Evolutionary conservation across 75 land plant genomes (phyloP).

Genomic region (Pseudotsuga menziesii): DNA sequence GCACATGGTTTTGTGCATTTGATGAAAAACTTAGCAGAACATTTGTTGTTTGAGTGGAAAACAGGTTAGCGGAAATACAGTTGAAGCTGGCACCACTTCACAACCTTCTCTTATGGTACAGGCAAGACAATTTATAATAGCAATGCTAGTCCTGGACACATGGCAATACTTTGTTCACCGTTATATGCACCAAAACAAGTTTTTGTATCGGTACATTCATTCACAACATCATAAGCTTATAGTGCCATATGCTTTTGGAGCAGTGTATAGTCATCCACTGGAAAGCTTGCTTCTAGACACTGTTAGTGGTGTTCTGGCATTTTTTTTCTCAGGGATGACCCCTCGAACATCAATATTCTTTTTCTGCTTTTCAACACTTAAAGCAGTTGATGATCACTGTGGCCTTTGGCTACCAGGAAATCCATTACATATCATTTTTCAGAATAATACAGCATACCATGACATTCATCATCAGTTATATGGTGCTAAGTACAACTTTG

Average conservation of each 20-base stretch:
- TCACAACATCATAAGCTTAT: constrained; percentile 37
- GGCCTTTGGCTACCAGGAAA: constrained; percentile 42
- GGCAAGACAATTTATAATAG: constrained; percentile 28
- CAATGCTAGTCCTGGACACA: constrained; percentile 69
- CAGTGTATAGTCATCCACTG: constrained; percentile 38
- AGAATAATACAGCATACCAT: constrained; percentile 46
- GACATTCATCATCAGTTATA: constrained; percentile 43
- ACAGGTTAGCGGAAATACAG: too few relatives aligned
- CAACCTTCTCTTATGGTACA: constrained; percentile 14
- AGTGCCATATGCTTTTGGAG: constrained; percentile 47
- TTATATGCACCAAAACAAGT: constrained; percentile 50
- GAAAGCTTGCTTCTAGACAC: constrained; percentile 44
- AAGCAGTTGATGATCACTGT: constrained; percentile 46
- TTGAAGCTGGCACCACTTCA: too few relatives aligned
- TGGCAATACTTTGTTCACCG: constrained; percentile 86
- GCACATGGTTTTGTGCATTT: too few relatives aligned
- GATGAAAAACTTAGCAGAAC: too few relatives aligned
- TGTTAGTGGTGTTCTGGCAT: constrained; percentile 35
- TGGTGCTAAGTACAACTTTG: constrained; percentile 44
- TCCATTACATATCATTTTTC: constrained; percentile 35
- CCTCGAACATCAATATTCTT: constrained; percentile 46
- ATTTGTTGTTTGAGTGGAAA: too few relatives aligned
- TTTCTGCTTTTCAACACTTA: constrained; percentile 42
- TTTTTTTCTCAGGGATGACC: constrained; percentile 37
- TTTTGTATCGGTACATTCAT: constrained; percentile 36